Evolutionary conservation across 768 basidiomycete species (phyloP).

Genomic region (Boletellus emodensis): DNA sequence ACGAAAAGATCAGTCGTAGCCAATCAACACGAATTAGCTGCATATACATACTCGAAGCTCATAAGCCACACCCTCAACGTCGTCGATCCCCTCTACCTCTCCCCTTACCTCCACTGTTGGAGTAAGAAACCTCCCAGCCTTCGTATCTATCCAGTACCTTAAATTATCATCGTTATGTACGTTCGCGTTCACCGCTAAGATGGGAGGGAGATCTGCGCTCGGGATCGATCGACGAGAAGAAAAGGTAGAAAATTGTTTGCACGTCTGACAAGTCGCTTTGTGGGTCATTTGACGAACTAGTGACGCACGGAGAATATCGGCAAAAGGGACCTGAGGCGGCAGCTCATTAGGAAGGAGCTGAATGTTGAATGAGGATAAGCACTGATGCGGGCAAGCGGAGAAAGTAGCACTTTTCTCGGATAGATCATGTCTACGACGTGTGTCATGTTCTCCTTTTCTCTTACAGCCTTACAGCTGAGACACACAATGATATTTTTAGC

Average conservation of each 20-base stretch:
- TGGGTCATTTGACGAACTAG: slow-evolving; percentile 78
- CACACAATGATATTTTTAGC: slow-evolving; percentile 76
- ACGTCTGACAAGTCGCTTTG: slow-evolving; percentile 81
- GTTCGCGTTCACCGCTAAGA: slow-evolving; percentile 83
- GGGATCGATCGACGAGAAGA: slow-evolving; percentile 64
- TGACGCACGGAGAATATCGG: slow-evolving; percentile 67
- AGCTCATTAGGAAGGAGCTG: slow-evolving; percentile 38
- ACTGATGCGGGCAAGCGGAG: neutral
- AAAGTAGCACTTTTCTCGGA: slow-evolving; percentile 64
- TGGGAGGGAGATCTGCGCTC: slow-evolving; percentile 67
- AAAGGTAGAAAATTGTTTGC: slow-evolving; percentile 74
- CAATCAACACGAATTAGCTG: neutral
- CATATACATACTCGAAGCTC: slow-evolving; percentile 61
- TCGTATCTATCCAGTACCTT: slow-evolving; percentile 68
- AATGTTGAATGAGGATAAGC: neutral
- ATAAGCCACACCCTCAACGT: slow-evolving; percentile 56
- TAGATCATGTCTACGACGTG: slow-evolving; percentile 87
- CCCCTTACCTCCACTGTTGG: slow-evolving; percentile 55
- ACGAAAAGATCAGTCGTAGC: neutral
- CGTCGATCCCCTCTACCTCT: slow-evolving; percentile 55
- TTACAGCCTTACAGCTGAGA: slow-evolving; percentile 62
- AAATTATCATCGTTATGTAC: slow-evolving; percentile 73
- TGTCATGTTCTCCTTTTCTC: slow-evolving; percentile 73
- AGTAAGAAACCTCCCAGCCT: slow-evolving; percentile 47
- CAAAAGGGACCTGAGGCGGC: slow-evolving; percentile 48